These are phyloP conservation scores for Amauroascus verrucosus DNA, from an alignment of 2,329 filamentous ascomycete species.

Conservation along the genomic window DNA sequence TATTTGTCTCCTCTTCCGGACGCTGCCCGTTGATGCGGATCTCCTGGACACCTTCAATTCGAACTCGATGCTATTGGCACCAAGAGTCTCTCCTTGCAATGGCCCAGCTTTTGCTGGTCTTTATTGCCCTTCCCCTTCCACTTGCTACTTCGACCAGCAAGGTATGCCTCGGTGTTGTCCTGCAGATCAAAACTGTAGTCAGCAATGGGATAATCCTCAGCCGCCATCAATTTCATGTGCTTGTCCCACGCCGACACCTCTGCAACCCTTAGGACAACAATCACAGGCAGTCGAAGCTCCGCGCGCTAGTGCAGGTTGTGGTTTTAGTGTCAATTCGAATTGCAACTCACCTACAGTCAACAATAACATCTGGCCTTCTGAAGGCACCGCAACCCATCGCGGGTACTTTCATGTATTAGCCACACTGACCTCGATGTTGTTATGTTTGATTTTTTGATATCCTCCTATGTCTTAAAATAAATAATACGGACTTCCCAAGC, in stretches of 20 bases:
- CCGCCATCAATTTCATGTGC: background rate
- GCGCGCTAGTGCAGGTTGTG: background rate
- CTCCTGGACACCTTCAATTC: background rate
- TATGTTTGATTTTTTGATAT: background rate
- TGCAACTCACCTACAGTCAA: constrained; percentile 6
- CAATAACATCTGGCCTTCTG: background rate
- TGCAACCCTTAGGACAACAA: background rate
- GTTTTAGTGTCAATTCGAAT: constrained; percentile 1
- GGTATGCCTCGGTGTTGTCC: constrained; percentile 23
- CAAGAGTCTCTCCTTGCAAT: constrained; percentile 6
- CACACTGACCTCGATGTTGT: background rate
- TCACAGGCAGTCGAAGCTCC: background rate
- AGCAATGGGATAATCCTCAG: constrained; percentile 3
- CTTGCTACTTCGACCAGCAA: constrained; percentile 22
- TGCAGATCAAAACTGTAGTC: constrained; percentile 19
- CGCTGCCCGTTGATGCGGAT: background rate
- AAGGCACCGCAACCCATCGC: background rate
- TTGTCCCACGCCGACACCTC: background rate
- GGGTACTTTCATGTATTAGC: background rate
- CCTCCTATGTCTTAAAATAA: background rate
- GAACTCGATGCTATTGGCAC: background rate
- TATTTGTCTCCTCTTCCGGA: background rate
- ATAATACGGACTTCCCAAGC: too few species aligned
- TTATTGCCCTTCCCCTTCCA: constrained; percentile 10
- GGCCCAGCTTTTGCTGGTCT: constrained; percentile 1